Evolutionary conservation across 352 stramenopile species (phyloP), one percentile per base, ranked within the genome.

Genomic region (Globisporangium cylindrosporum): DNA sequence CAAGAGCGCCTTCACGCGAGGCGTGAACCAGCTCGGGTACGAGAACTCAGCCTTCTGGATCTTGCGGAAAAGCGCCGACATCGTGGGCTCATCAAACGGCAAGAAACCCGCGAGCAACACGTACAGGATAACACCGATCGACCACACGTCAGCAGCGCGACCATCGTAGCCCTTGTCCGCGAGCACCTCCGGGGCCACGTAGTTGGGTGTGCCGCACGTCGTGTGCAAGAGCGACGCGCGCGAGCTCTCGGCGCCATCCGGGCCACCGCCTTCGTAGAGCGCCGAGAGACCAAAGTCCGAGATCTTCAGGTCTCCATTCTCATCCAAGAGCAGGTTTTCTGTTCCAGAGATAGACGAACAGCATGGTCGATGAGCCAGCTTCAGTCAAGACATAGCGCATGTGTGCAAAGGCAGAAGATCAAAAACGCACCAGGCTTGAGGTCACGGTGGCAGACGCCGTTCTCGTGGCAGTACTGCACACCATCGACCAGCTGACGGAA

Each of bases 81-180:
- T 98, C 3, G 90, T 98, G 1, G 89, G 88, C 67, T 98, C 95
- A 68, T 98, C 95, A 63, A 98, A 98, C 41, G 95, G 95, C 41
- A 98, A 73, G 72, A 98, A 98, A 12, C 95, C 94, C 36, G 89
- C 90, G 48, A 97, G 84, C 65, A 97, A 72, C 41, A 97, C 90
- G 76, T 99, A 99, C 38, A 99, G 83, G 67, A 99, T 99, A 20
- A 99, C 98, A 59, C 98, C 98, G 68, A 98, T 98, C 48, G 91
- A 98, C 98, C 98, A 99, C 25, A 99, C 95, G 81, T 98, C 90
- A 24, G 90, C 89, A 8, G 90, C 88, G n/a, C 87, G 81, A 55
- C 90, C 90, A 54, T 97, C 89, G 77, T 99, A 99, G 29, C 95
- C 95, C 73, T 96, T 96, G 75, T 98, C 92, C 3, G 92, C 89